These are phyloP conservation scores for Sonneratia caseolaris DNA, from an alignment of 345 rosid species.

Conservation along the genomic window DNA sequence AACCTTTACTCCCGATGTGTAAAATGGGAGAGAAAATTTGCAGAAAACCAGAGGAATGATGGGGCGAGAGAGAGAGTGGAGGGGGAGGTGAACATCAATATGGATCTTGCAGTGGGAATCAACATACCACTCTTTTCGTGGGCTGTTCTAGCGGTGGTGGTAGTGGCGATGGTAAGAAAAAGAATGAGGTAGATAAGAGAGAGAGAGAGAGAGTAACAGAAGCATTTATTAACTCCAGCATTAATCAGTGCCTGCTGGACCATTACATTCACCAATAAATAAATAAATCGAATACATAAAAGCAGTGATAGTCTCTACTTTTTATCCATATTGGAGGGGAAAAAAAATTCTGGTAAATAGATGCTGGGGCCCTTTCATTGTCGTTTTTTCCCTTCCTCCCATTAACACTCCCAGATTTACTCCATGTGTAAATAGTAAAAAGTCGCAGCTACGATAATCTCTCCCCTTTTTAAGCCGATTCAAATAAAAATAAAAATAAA, in stretches of 20 bases:
- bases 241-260: neutral
- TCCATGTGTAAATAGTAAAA: too few species aligned
- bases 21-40: neutral
- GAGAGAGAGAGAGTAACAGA: neutral
- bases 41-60: neutral
- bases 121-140: neutral
- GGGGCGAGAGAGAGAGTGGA: neutral
- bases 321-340: neutral
- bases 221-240: neutral
- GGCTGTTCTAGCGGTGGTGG: neutral
- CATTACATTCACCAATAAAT: neutral
- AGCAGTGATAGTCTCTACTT: too few species aligned
- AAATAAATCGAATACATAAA: neutral
- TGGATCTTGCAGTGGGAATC: neutral
- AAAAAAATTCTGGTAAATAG: neutral
- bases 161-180: neutral
- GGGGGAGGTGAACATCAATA: too few species aligned
- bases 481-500: neutral
- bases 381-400: too few species aligned
- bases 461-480: neutral
- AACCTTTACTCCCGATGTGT: neutral
- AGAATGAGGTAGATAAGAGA: neutral
- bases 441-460: too few species aligned
- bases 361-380: neutral
- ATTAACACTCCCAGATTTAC: too few species aligned